Evolutionary conservation across 2,329 filamentous ascomycete species (phyloP), one percentile per base, ranked within the genome.

Genomic region (Neonectria sp.): DNA sequence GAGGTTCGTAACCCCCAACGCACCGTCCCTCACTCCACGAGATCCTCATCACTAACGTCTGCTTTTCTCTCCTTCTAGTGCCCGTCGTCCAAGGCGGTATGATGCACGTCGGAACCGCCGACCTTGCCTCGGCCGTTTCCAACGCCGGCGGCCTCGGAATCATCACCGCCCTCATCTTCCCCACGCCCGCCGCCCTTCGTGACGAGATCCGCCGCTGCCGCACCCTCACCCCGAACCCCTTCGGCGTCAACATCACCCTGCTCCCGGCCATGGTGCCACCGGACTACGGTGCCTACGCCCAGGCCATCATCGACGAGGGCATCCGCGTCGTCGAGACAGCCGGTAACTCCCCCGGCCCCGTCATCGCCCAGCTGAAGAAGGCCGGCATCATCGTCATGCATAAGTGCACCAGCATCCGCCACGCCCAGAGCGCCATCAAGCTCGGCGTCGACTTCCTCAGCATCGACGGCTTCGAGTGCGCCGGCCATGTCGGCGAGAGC

Each of bases 401-500:
- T 89, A 99, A 99, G 85, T 98, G 96, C 86, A 99, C 96, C 9
- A 97, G 94, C 6, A 97, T 99, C 83, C 87, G 95, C 62, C 96
- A 99, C 80, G 96, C 96, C 24, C 90, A 94, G 81, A 95, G 92
- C 72, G 96, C 96, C 55, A 88, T 97, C 66, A 97, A 97, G 83
- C 90, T 98, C 45, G 96, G 96, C 70, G 96, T 98, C 5, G 96
- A 99, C 82, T 98, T 99, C 83, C 84, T 99, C 65, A 95, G 92
- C 73, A 98, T 99, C 75, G 96, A 99, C 79, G 96, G 96, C 49
- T 98, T 99, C 79, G 96, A 99, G 82, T 99, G 96, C 83, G 96
- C 95, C 49, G 96, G 88, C 72, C 93, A 96, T 84, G 93, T 96
- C 62, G 93, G 93, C 79, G 93, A 96, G 85, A 91, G 88, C 67